A percentile compares a stretch with the other conserved stretches of the same genome.
These are phyloP conservation scores for Cyberlindnera maclurae DNA, from an alignment of 805 yeast genomes.

Conservation along the genomic window DNA sequence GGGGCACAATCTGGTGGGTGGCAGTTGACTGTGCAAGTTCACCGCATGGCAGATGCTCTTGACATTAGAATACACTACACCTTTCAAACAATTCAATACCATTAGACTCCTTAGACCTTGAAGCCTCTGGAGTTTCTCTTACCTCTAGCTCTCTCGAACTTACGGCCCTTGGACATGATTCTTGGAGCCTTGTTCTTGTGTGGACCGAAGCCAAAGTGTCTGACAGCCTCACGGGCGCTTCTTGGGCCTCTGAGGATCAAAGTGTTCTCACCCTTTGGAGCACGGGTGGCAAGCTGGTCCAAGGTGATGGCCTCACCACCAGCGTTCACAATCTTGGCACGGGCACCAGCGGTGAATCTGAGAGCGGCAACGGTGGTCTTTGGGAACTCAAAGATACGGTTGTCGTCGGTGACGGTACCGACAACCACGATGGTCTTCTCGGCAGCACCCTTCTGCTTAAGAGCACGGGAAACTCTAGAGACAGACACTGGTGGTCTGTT, in stretches of 20 bases:
- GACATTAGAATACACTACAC: too few relatives aligned
- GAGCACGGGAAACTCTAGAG: conserved; percentile 81
- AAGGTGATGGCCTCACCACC: conserved; percentile 99
- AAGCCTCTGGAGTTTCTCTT: conserved; percentile 98
- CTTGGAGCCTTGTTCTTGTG: conserved; percentile 99
- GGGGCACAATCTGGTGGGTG: too few relatives aligned
- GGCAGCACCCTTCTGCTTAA: conserved; percentile 76
- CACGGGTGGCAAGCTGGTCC: conserved; percentile 97
- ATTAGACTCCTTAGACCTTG: conserved; percentile 75
- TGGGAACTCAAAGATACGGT: conserved; percentile 90
- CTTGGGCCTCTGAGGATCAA: conserved; percentile 98
- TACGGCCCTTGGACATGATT: conserved; percentile 95
- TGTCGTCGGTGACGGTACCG: conserved; percentile 98
- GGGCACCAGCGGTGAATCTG: conserved; percentile 98
- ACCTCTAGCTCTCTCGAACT: conserved; percentile 99
- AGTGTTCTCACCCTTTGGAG: conserved; percentile 99
- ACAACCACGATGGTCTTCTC: conserved; percentile 94
- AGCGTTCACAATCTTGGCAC: conserved; percentile 92
- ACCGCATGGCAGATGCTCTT: too few relatives aligned
- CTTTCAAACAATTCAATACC: background rate
- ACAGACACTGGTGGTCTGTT: conserved; percentile 99
- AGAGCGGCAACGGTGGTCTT: conserved; percentile 98
- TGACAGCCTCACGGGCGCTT: conserved; percentile 97
- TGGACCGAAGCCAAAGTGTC: conserved; percentile 99
- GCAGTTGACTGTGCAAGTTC: too few relatives aligned